phyloP scores from a whole-genome alignment of 2,329 filamentous ascomycete genomes.

The Phialemoniopsis sp. region DNA sequence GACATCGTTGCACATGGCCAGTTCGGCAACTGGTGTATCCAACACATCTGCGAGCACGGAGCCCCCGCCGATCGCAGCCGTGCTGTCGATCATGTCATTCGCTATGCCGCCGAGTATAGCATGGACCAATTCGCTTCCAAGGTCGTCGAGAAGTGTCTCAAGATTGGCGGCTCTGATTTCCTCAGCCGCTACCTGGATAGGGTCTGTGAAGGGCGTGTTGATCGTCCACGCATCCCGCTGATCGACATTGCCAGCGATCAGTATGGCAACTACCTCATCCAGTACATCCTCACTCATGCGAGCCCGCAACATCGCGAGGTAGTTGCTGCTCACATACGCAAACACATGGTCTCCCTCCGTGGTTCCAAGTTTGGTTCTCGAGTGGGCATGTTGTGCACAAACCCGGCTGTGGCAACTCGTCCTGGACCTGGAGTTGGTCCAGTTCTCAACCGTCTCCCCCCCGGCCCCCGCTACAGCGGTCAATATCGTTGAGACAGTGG shows the following conservation, averaged over 20 bases:
- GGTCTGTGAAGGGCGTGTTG: constrained; percentile 84
- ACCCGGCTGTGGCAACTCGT: constrained; percentile 83
- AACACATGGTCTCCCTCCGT: constrained; percentile 98
- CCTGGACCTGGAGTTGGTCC: constrained; percentile 79
- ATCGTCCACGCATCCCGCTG: constrained; percentile 90
- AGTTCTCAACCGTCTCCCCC: constrained; percentile 56
- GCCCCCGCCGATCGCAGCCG: constrained; percentile 85
- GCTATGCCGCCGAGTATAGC: constrained; percentile 91
- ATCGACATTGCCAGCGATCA: constrained; percentile 99
- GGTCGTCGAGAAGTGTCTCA: constrained; percentile 97
- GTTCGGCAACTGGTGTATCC: constrained; percentile 99
- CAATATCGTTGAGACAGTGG: constrained; percentile 47
- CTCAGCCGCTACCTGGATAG: constrained; percentile 88
- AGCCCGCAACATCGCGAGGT: constrained; percentile 85
- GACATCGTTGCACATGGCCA: constrained; percentile 96
- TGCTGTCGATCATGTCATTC: constrained; percentile 92
- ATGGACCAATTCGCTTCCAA: constrained; percentile 99
- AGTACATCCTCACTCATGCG: constrained; percentile 92
- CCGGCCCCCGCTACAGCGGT: constrained; percentile 53
- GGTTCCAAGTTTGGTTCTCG: constrained; percentile 98
- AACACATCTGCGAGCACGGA: constrained; percentile 97
- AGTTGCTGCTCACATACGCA: constrained; percentile 90
- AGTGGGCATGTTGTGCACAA: constrained; percentile 98
- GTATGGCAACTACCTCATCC: constrained; percentile 97
- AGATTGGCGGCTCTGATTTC: constrained; percentile 90